Percentiles rank a stretch among this genome's conserved stretches.
Conservation (phyloP, 441 rosid genomes). For the Croton laevigatus region DNA sequence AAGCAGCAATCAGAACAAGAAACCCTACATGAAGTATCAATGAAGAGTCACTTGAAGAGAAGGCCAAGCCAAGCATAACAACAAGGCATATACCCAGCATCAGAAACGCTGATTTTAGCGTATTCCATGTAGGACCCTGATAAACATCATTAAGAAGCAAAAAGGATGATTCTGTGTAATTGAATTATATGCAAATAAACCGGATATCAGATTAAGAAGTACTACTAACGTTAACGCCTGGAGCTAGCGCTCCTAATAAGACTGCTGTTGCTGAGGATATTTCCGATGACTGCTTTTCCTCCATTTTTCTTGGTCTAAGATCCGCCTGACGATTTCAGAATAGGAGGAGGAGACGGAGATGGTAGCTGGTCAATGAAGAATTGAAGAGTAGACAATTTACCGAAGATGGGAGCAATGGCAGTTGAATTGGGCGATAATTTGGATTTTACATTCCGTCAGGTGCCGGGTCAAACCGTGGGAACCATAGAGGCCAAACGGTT, state of each 20-base stretch:
- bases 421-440: too few species aligned
- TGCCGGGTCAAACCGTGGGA: too few species aligned
- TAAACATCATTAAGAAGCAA: conserved; percentile 17
- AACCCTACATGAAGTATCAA: conserved; percentile 71
- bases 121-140: conserved; percentile 88
- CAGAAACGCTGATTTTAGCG: conserved; percentile 65
- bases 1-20: conserved; percentile 59
- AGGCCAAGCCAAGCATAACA: conserved; percentile 78
- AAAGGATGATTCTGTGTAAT: neutral
- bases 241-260: conserved; percentile 78
- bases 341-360: neutral
- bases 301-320: conserved; percentile 30
- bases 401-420: too few species aligned
- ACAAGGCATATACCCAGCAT: conserved; percentile 65
- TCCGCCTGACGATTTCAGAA: neutral
- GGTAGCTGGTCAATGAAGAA: too few species aligned
- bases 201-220: neutral
- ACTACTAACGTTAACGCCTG: conserved; percentile 79
- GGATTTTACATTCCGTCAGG: too few species aligned
- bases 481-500: too few species aligned
- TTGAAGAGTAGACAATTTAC: too few species aligned
- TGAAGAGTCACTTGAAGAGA: conserved; percentile 67
- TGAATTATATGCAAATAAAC: neutral
- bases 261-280: conserved; percentile 77
- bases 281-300: conserved; percentile 27